Evolutionary conservation across 306 rosid genomes (phyloP).

Genomic region (Calophaca sinica): DNA sequence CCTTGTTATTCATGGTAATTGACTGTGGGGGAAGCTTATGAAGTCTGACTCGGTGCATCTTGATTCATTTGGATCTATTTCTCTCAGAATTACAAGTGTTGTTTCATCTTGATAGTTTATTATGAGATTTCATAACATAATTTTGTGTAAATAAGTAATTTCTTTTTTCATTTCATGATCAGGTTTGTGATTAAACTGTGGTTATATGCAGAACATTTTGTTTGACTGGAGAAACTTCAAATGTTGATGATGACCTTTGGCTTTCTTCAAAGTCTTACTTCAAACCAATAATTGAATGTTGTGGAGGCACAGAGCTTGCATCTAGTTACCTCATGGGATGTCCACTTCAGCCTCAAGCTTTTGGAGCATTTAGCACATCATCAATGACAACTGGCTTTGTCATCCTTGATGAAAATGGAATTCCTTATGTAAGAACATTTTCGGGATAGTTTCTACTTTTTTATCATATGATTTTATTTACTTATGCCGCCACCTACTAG

Average conservation of each 20-base stretch:
- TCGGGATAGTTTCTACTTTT: constrained; percentile 4
- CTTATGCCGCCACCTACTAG: not conserved
- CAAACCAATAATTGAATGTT: constrained; percentile 72
- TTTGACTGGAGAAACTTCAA: constrained; percentile 87
- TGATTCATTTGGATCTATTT: too few relatives aligned
- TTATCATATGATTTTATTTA: not conserved
- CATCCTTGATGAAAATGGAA: constrained; percentile 79
- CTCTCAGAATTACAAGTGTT: too few relatives aligned
- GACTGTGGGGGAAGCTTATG: too few relatives aligned
- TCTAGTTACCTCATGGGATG: constrained; percentile 69
- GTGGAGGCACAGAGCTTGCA: constrained; percentile 92
- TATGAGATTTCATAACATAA: too few relatives aligned
- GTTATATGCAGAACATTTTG: constrained; percentile 63
- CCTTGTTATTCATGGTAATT: too few relatives aligned
- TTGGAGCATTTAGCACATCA: constrained; percentile 82
- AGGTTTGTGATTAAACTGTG: constrained; percentile 45
- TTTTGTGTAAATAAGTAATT: too few relatives aligned
- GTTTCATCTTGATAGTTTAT: too few relatives aligned
- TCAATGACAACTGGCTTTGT: constrained; percentile 78
- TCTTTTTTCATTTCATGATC: too few relatives aligned
- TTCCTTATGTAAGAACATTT: constrained; percentile 61
- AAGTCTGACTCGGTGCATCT: too few relatives aligned
- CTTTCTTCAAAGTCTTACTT: constrained; percentile 86
- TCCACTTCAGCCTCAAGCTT: constrained; percentile 85
- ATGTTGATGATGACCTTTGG: constrained; percentile 93